phyloP scores from a whole-genome alignment of 495 filamentous ascomycete genomes.

The Stereocaulon alpinum region DNA sequence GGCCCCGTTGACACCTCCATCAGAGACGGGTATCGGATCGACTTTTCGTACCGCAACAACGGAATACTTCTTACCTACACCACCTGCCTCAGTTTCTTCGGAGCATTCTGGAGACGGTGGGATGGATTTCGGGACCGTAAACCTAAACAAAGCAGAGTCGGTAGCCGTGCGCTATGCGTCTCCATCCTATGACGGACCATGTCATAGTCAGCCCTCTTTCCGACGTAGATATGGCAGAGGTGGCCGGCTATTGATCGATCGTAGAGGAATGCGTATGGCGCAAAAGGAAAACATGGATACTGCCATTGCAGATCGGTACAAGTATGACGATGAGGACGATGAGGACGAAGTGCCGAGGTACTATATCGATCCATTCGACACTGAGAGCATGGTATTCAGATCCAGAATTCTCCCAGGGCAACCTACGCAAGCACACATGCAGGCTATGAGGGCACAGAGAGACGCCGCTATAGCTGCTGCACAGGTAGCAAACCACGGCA shows the following conservation, averaged over 20 bases:
- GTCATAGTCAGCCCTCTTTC: conserved; percentile 47
- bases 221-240: conserved; percentile 63
- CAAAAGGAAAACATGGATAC: conserved; percentile 21
- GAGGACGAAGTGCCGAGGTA: conserved; percentile 58
- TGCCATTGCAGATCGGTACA: conserved; percentile 59
- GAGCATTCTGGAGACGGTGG: conserved; percentile 42
- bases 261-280: conserved; percentile 40
- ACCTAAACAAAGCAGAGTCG: conserved; percentile 29
- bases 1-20: conserved; percentile 65
- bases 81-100: conserved; percentile 68
- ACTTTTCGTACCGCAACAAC: conserved; percentile 70
- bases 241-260: conserved; percentile 73
- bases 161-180: conserved; percentile 42
- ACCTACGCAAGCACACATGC: conserved; percentile 38
- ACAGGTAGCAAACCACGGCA: conserved; percentile 4
- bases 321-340: conserved; percentile 62
- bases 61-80: conserved; percentile 73
- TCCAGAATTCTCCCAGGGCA: conserved; percentile 30
- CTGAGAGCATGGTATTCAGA: conserved; percentile 59
- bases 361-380: conserved; percentile 60
- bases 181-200: conserved; percentile 29
- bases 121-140: conserved; percentile 27
- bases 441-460: conserved; percentile 25
- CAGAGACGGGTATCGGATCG: conserved; percentile 45
- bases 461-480: conserved; percentile 8